A percentile compares a stretch with the other conserved stretches of the same genome.
Evolutionary conservation across 768 basidiomycete genomes (phyloP).

Genomic region (Collybia sordida): DNA sequence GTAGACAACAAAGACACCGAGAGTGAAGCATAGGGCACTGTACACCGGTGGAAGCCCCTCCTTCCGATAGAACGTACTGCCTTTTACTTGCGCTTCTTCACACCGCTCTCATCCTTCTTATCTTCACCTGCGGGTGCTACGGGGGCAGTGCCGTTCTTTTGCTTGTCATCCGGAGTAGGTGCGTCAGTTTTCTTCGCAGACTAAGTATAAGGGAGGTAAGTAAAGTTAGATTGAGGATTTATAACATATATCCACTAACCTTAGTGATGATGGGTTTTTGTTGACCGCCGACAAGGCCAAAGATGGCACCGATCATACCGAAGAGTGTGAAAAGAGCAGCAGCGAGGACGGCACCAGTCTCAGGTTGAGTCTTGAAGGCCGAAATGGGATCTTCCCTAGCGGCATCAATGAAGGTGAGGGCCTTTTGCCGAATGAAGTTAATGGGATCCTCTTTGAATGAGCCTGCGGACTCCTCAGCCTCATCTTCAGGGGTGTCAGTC

Average conservation of each 20-base stretch:
- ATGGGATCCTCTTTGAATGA: constrained; percentile 75
- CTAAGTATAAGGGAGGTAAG: constrained; percentile 26
- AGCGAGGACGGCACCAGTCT: constrained; percentile 77
- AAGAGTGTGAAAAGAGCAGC: constrained; percentile 78
- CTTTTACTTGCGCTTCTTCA: constrained; percentile 69
- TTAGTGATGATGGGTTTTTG: constrained; percentile 73
- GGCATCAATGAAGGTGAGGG: constrained; percentile 76
- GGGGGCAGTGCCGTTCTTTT: constrained; percentile 61
- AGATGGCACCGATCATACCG: constrained; percentile 79
- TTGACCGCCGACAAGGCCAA: constrained; percentile 74
- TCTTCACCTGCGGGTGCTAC: constrained; percentile 72
- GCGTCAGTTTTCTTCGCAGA: constrained; percentile 80
- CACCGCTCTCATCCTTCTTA: constrained; percentile 64
- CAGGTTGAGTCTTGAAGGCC: constrained; percentile 88
- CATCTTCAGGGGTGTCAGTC: constrained; percentile 47
- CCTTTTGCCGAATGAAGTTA: constrained; percentile 76
- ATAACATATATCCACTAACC: constrained; percentile 34
- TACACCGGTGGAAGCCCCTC: constrained; percentile 13
- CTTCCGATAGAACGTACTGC: constrained; percentile 12
- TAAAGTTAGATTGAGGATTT: constrained; percentile 2
- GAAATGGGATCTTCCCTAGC: constrained; percentile 72
- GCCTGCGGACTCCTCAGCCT: constrained; percentile 42
- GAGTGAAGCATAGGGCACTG: constrained; percentile 9
- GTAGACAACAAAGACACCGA: constrained; percentile 10
- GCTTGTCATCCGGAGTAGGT: constrained; percentile 34